phyloP scores from a whole-genome alignment of 768 basidiomycete genomes.

The Tylopilus balloui region DNA sequence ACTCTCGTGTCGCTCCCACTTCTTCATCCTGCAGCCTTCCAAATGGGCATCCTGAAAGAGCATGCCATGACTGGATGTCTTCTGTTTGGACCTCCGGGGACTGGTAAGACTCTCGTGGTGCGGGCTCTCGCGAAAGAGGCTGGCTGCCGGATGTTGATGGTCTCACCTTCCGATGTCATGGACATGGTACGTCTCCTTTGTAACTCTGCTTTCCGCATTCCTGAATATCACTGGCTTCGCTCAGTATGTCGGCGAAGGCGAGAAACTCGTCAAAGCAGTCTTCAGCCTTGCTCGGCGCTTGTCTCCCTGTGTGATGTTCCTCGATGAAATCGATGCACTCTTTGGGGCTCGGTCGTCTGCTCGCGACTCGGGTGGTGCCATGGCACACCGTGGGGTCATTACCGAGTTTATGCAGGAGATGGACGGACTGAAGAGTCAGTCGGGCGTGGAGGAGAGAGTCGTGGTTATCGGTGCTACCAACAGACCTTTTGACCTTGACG shows the following conservation, averaged over 20 bases:
- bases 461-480: conserved; percentile 95
- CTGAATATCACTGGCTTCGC: conserved; percentile 4
- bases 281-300: conserved; percentile 83
- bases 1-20: conserved; percentile 88
- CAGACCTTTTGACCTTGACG: conserved; percentile 84
- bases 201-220: neutral
- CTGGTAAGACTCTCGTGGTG: conserved; percentile 88
- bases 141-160: conserved; percentile 86
- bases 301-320: conserved; percentile 89
- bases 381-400: conserved; percentile 83
- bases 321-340: conserved; percentile 92
- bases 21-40: conserved; percentile 82
- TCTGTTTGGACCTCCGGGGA: conserved; percentile 88
- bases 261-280: conserved; percentile 84
- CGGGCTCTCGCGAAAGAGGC: conserved; percentile 91
- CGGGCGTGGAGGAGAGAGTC: conserved; percentile 62
- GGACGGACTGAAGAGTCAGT: conserved; percentile 76
- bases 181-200: conserved; percentile 68
- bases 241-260: conserved; percentile 85
- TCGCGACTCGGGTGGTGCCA: conserved; percentile 70
- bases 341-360: conserved; percentile 81
- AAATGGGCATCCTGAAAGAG: conserved; percentile 83
- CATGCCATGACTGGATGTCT: conserved; percentile 90
- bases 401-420: conserved; percentile 97
- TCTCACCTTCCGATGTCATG: conserved; percentile 92